Percentiles rank a stretch among this genome's conserved stretches.
Conservation (phyloP, 352 stramenopile species). For the Sclerospora graminicola region DNA sequence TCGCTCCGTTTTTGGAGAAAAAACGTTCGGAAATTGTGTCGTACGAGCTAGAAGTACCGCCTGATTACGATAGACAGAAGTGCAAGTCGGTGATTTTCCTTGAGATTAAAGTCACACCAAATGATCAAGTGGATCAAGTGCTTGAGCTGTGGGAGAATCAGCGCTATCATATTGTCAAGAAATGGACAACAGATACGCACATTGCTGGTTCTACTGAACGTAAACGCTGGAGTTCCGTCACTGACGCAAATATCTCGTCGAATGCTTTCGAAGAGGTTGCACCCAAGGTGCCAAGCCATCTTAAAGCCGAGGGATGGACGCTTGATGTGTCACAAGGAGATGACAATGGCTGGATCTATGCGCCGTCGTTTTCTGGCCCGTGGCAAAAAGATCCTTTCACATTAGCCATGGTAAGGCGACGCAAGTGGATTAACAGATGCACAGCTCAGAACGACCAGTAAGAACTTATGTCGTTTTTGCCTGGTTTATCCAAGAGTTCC, state of each 20-base stretch:
- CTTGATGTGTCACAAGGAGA: conserved; percentile 69
- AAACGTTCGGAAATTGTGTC: conserved; percentile 34
- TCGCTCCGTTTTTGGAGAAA: conserved; percentile 44
- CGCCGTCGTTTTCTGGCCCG: conserved; percentile 55
- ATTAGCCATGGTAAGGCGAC: conserved; percentile 65
- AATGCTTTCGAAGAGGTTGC: conserved; percentile 59
- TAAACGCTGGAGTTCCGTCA: conserved; percentile 57
- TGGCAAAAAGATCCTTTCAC: conserved; percentile 72
- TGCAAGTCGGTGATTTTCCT: conserved; percentile 48
- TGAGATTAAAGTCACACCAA: conserved; percentile 40
- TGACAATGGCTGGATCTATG: conserved; percentile 81
- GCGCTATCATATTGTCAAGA: conserved; percentile 65
- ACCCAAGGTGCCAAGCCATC: conserved; percentile 40
- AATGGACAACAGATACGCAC: conserved; percentile 57
- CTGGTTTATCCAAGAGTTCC: background rate
- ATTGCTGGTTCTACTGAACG: conserved; percentile 44
- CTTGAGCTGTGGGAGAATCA: conserved; percentile 83
- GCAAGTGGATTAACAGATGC: conserved; percentile 80
- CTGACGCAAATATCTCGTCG: conserved; percentile 47
- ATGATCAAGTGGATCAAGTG: conserved; percentile 45
- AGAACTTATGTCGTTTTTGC: background rate
- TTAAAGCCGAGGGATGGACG: conserved; percentile 62
- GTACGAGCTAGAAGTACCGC: conserved; percentile 43
- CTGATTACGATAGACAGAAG: conserved; percentile 48
- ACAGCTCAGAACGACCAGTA: conserved; percentile 20